Conservation (phyloP, 2,329 filamentous ascomycete species). For the Ceratocystis huliohia region DNA sequence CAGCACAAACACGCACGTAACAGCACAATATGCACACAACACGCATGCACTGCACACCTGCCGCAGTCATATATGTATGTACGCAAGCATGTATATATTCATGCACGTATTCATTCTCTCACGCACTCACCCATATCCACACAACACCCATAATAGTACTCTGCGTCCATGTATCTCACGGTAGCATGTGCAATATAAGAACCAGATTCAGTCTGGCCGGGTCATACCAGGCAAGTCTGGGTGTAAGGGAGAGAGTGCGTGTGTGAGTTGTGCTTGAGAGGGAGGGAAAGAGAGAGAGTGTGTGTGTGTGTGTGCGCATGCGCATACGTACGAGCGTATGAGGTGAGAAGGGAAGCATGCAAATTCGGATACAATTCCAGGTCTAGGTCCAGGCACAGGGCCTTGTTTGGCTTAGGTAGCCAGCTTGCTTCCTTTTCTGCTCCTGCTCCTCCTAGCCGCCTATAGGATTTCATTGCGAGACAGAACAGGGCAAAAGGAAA, state of each 20-base stretch:
- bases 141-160: background rate
- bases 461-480: background rate
- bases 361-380: background rate
- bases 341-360: background rate
- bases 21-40: background rate
- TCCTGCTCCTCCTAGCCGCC: background rate
- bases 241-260: background rate
- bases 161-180: background rate
- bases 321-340: background rate
- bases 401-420: background rate
- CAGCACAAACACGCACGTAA: background rate
- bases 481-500: background rate
- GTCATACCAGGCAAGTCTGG: background rate
- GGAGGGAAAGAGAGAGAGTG: background rate
- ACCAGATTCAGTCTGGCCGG: background rate
- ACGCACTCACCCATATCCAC: background rate
- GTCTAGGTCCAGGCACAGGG: background rate
- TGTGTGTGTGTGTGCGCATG: background rate
- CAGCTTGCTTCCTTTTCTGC: background rate
- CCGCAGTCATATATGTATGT: background rate
- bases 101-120: background rate
- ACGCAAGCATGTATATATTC: background rate
- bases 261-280: background rate
- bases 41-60: background rate
- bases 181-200: background rate